Evolutionary conservation across 202 grass and related monocot genomes (phyloP).

Genomic region (Panicum virgatum): DNA sequence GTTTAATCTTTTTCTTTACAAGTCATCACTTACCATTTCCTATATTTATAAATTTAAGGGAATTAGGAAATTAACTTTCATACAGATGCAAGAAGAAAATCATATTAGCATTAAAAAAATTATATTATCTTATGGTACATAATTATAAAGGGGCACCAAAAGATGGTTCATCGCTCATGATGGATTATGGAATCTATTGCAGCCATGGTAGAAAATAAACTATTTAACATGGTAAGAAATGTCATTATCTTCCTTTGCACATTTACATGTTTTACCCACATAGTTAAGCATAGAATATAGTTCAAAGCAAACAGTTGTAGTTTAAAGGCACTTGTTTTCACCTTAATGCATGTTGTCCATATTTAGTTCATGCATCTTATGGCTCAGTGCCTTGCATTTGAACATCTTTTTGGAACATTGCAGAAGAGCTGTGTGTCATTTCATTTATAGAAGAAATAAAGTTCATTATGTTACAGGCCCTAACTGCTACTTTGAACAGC

Average conservation of each 20-base stretch:
- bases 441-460: not conserved
- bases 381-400: no score
- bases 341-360: not conserved
- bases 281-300: not conserved
- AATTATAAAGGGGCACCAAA: not conserved
- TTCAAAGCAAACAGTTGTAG: conserved; percentile 11
- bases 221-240: not conserved
- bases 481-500: not conserved
- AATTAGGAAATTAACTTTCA: not conserved
- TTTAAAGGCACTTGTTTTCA: conserved; percentile 8
- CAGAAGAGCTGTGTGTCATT: not conserved
- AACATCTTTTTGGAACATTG: no score
- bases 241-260: not conserved
- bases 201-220: not conserved
- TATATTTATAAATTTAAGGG: not conserved
- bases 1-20: conserved; percentile 6
- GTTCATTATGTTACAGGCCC: not conserved
- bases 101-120: conserved; percentile 10
- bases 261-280: conserved; percentile 17
- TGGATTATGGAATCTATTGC: no score
- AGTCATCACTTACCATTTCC: conserved; percentile 10
- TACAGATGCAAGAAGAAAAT: not conserved
- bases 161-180: not conserved
- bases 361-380: no score
- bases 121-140: not conserved